phyloP scores from a whole-genome alignment of 2,329 filamentous ascomycete species.

The Xylariaceae sp. region DNA sequence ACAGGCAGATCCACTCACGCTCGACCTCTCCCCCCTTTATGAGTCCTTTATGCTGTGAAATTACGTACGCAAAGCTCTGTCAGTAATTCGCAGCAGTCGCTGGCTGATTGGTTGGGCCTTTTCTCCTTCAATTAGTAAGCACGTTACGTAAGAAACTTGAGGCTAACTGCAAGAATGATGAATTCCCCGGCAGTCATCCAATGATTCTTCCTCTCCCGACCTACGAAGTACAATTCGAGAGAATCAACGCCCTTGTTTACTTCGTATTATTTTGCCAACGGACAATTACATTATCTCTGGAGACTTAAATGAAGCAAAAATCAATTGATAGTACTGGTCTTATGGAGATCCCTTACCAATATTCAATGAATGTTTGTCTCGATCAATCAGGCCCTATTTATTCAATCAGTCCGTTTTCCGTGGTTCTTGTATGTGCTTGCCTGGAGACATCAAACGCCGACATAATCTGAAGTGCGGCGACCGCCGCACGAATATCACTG shows the following conservation, averaged over 20 bases:
- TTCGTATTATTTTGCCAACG: not conserved
- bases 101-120: too few relatives aligned
- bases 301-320: not conserved
- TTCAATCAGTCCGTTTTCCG: not conserved
- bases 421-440: not conserved
- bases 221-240: not conserved
- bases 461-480: not conserved
- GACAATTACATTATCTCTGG: not conserved
- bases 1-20: too few relatives aligned
- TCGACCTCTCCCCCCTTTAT: too few relatives aligned
- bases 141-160: too few relatives aligned
- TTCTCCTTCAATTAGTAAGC: too few relatives aligned
- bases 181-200: too few relatives aligned
- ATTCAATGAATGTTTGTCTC: not conserved
- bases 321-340: not conserved
- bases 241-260: not conserved
- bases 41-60: too few relatives aligned
- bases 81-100: too few relatives aligned
- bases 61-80: too few relatives aligned
- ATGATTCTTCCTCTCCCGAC: too few relatives aligned
- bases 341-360: not conserved
- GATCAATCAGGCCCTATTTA: not conserved
- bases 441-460: not conserved
- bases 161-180: too few relatives aligned
- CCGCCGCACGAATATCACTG: not conserved